phyloP scores from a whole-genome alignment of 1,284 basidiomycete genomes.

The Cerioporus squamosus region DNA sequence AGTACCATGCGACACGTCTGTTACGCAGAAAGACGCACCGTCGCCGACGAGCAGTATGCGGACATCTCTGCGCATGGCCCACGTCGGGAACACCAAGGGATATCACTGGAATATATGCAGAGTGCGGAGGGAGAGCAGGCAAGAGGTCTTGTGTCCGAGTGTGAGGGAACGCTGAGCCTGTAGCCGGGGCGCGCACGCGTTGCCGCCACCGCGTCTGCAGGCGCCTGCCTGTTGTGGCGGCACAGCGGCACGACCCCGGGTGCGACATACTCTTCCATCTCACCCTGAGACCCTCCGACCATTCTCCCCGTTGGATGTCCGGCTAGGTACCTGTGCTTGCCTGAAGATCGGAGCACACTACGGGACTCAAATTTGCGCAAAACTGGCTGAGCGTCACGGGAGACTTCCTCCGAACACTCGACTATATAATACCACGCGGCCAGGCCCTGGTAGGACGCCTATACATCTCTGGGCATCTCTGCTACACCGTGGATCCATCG shows the following conservation, averaged over 20 bases:
- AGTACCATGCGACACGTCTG: constrained; percentile 9
- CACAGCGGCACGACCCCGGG: neutral
- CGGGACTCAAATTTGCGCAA: too few relatives aligned
- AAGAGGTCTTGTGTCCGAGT: neutral
- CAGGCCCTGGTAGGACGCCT: neutral
- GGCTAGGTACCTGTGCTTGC: too few relatives aligned
- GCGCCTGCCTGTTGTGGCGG: neutral
- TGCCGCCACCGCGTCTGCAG: constrained; percentile 9
- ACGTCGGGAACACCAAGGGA: constrained; percentile 1
- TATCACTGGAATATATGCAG: constrained; percentile 11
- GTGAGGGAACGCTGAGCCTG: neutral
- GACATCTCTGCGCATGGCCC: constrained; percentile 82
- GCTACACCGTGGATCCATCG: too few relatives aligned
- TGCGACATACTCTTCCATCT: constrained; percentile 16
- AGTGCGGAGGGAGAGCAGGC: neutral
- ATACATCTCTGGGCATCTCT: neutral
- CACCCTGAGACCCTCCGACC: constrained; percentile 16
- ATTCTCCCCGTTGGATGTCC: neutral
- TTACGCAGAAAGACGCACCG: constrained; percentile 52
- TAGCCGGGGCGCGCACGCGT: neutral
- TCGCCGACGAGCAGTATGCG: constrained; percentile 94
- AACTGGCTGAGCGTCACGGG: too few relatives aligned
- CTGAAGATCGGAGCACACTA: neutral
- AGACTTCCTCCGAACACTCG: neutral
- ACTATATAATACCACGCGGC: neutral